Evolutionary conservation across 2,329 filamentous ascomycete genomes (phyloP).

Genomic region (Zopfia rhizophila): DNA sequence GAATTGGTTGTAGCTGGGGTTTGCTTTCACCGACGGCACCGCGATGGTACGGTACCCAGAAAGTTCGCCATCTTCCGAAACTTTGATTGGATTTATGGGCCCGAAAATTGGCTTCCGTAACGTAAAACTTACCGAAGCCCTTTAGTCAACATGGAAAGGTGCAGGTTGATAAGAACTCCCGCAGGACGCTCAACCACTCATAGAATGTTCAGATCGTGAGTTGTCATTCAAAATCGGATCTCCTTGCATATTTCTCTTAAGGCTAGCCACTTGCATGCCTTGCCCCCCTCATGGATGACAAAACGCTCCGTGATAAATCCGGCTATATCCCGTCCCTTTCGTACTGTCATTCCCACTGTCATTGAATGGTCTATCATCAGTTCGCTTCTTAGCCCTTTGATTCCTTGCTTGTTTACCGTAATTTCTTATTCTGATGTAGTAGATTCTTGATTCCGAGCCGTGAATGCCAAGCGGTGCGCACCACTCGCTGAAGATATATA

Average conservation of each 20-base stretch:
- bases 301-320: conserved; percentile 28
- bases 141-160: conserved; percentile 44
- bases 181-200: conserved; percentile 29
- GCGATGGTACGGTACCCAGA: conserved; percentile 16
- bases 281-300: conserved; percentile 19
- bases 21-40: no score
- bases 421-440: conserved; percentile 9
- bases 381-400: conserved; percentile 18
- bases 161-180: conserved; percentile 48
- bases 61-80: conserved; percentile 19
- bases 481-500: conserved; percentile 3
- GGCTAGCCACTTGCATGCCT: conserved; percentile 25
- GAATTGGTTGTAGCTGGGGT: no score
- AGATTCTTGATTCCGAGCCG: background rate
- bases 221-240: conserved; percentile 31
- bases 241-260: conserved; percentile 30
- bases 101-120: conserved; percentile 26
- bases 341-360: conserved; percentile 35
- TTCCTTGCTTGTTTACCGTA: conserved; percentile 16
- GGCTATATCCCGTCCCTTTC: conserved; percentile 27
- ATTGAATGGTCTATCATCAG: conserved; percentile 32
- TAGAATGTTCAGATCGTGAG: conserved; percentile 21
- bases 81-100: conserved; percentile 21
- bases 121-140: conserved; percentile 44
- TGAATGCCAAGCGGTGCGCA: no score